phyloP scores from a whole-genome alignment of 441 rosid species.

The Viola pubescens region DNA sequence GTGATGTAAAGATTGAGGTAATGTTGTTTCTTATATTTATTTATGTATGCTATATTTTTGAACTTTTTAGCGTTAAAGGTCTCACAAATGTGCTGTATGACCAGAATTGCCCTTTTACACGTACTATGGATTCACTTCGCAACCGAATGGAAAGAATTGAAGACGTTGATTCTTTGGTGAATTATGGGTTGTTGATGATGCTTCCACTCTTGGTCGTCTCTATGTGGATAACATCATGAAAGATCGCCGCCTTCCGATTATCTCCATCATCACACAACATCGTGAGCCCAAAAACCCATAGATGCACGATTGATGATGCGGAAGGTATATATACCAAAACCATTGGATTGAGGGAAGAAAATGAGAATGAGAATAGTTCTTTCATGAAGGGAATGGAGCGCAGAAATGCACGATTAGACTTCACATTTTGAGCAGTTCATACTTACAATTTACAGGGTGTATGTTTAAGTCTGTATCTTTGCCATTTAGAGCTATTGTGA shows the following conservation, averaged over 20 bases:
- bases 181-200: slow-evolving; percentile 52
- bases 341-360: no score
- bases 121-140: slow-evolving; percentile 25
- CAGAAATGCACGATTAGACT: no score
- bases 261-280: neutral
- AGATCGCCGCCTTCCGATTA: neutral
- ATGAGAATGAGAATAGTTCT: no score
- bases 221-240: slow-evolving; percentile 33
- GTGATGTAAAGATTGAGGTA: slow-evolving; percentile 37
- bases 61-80: neutral
- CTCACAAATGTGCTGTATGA: slow-evolving; percentile 32
- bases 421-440: no score
- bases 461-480: no score
- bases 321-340: no score
- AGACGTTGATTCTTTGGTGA: slow-evolving; percentile 47
- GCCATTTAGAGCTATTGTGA: no score
- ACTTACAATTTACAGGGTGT: no score
- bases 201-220: slow-evolving; percentile 42
- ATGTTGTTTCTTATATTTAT: neutral
- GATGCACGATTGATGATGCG: no score
- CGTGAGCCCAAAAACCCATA: neutral
- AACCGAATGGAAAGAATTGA: slow-evolving; percentile 36
- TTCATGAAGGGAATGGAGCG: no score
- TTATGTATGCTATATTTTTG: no score
- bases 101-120: slow-evolving; percentile 36